Percentiles rank a stretch among this genome's conserved stretches.
Conservation (phyloP, 257 asterid genomes). For the Ballota nigra region DNA sequence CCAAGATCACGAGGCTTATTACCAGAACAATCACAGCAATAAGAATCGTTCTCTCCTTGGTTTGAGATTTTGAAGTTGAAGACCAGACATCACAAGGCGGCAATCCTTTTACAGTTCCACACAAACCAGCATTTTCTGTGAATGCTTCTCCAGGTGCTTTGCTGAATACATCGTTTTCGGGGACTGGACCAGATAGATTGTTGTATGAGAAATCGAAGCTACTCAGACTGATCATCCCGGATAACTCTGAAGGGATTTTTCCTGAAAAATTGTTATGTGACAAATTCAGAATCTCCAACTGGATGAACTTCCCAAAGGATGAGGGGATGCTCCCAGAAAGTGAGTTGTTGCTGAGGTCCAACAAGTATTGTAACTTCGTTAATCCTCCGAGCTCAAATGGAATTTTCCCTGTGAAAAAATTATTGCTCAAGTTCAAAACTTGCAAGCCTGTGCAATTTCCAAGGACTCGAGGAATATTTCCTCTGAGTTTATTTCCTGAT, state of each 20-base stretch:
- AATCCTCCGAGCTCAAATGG: slow-evolving; percentile 60
- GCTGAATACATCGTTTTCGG: slow-evolving; percentile 38
- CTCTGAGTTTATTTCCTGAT: slow-evolving; percentile 50
- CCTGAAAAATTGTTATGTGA: slow-evolving; percentile 70
- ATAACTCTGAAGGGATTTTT: slow-evolving; percentile 49
- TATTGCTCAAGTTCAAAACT: slow-evolving; percentile 52
- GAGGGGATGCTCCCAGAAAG: slow-evolving; percentile 63
- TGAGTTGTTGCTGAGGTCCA: slow-evolving; percentile 67
- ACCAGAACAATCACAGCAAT: too few relatives aligned
- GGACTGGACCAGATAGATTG: slow-evolving; percentile 62
- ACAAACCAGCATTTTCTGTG: slow-evolving; percentile 26
- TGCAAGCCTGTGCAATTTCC: slow-evolving; percentile 39
- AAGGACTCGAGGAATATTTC: slow-evolving; percentile 49
- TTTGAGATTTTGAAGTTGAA: slow-evolving; percentile 31
- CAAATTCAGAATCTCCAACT: slow-evolving; percentile 58
- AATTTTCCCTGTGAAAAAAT: slow-evolving; percentile 51
- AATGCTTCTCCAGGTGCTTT: slow-evolving; percentile 44
- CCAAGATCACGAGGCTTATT: too few relatives aligned
- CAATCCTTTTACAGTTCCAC: not conserved
- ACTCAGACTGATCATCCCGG: slow-evolving; percentile 54
- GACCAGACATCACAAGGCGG: slow-evolving; percentile 20
- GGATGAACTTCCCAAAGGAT: slow-evolving; percentile 46
- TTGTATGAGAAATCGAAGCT: slow-evolving; percentile 62
- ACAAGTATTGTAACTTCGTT: slow-evolving; percentile 35
- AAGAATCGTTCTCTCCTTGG: slow-evolving; percentile 34